Percentiles rank a stretch among this genome's conserved stretches.
phyloP scores from a whole-genome alignment of 306 rosid species.

The Inga oerstediana region DNA sequence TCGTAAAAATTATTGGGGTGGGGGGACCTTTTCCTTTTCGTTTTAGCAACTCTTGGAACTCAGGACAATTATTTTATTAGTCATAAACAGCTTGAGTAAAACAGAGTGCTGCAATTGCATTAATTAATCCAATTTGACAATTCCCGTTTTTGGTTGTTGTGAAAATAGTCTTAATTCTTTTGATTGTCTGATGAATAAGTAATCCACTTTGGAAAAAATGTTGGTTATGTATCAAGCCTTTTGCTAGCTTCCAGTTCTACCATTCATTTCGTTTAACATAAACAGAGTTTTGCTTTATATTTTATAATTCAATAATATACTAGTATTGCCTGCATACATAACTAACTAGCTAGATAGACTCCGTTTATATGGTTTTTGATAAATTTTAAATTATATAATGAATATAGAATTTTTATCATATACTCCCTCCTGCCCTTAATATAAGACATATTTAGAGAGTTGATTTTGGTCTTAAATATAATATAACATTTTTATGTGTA shows the following conservation, averaged over 20 bases:
- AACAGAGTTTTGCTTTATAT: background rate
- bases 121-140: conserved; percentile 10
- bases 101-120: conserved; percentile 7
- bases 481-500: too few species aligned
- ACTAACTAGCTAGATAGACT: background rate
- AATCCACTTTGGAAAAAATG: background rate
- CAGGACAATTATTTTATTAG: background rate
- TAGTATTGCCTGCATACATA: background rate
- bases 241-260: background rate
- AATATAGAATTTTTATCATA: background rate
- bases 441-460: too few species aligned
- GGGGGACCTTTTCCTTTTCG: background rate
- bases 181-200: background rate
- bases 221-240: background rate
- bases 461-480: too few species aligned
- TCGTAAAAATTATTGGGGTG: background rate
- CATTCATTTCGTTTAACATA: background rate
- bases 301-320: background rate
- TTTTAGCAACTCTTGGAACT: background rate
- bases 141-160: conserved; percentile 20
- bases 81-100: background rate
- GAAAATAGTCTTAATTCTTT: background rate
- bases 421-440: too few species aligned
- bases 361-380: background rate
- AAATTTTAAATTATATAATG: background rate